Base-by-base conservation (phyloP, 768 basidiomycete genomes). In the Tephrocybe sp. region DNA sequence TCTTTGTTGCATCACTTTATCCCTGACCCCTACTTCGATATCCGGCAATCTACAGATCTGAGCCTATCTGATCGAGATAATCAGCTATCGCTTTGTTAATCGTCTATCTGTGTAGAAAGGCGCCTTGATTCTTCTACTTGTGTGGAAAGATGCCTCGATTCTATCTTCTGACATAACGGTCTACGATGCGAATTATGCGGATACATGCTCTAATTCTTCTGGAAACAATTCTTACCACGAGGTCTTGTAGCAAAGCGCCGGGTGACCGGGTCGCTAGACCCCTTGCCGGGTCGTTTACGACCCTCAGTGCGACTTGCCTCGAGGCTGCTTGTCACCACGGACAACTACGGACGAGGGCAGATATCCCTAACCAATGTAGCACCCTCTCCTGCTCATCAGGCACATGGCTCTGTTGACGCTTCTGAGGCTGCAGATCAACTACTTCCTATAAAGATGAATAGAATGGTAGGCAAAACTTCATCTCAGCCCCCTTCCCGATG, bases 241-340 rank as follows among this genome's bases (percentile, higher is more conserved):
- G 55, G 53, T 19, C 31, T 43, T 41, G 26, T 35, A 24, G 5
- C 9, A 37, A 47, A 49, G 52, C 16, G 37, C 43, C 24, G 44
- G 26, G n/a, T 28, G 41, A 40, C 40, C 36, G 49, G 49, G 49
- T 50, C 27, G 44, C 35, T 26, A 37, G 15, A 28, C 22, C 22
- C 58, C 47, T 39, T 56, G 42, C 24, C 47, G 47, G 53, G 46
- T 37, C 44, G 38, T 39, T 18, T 36, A 8, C 34, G 38, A 43
- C 26, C 38, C 36, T 44, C 40, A 42, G 28, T 45, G 44, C 42
- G 36, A 39, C 36, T 49, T 49, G 56, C 58, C 58, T 60, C 55
- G 53, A 56, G 55, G 59, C 58, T 26, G 31, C 28, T 50, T 52
- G 49, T 47, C 51, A 52, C 59, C 39, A 31, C 48, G 24, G 30